Conservation (phyloP, 768 basidiomycete genomes). For the Tylopilus vinaceipallidus region DNA sequence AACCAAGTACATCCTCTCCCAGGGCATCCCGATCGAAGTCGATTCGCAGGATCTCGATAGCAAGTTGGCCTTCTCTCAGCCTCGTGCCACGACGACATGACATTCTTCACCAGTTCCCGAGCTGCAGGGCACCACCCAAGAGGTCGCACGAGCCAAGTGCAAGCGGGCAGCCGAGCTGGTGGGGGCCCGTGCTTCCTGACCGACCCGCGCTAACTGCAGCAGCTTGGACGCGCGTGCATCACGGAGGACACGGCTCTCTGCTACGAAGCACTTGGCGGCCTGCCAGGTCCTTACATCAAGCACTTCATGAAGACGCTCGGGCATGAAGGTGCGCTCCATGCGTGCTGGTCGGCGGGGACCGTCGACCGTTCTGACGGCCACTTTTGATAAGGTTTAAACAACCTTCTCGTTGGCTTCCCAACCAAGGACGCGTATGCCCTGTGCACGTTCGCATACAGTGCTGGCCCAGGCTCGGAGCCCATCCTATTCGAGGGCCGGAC, state of each 20-base stretch:
- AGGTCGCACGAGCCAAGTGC: constrained; percentile 89
- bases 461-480: constrained; percentile 78
- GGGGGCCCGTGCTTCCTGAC: constrained; percentile 15
- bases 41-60: constrained; percentile 79
- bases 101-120: constrained; percentile 68
- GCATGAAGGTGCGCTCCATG: constrained; percentile 60
- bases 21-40: constrained; percentile 66
- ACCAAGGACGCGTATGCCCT: constrained; percentile 83
- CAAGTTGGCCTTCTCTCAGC: constrained; percentile 37
- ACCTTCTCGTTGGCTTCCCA: constrained; percentile 71
- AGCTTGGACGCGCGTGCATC: constrained; percentile 56
- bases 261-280: constrained; percentile 83
- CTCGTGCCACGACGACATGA: neutral
- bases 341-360: neutral
- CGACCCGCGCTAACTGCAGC: neutral
- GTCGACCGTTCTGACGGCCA: neutral
- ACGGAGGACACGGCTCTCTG: constrained; percentile 96
- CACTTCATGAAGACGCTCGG: constrained; percentile 82
- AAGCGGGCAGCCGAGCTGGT: constrained; percentile 80
- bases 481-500: constrained; percentile 86
- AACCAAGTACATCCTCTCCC: constrained; percentile 77
- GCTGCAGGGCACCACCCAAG: constrained; percentile 88
- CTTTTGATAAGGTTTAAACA: constrained; percentile 62
- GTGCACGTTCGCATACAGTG: constrained; percentile 94
- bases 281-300: constrained; percentile 98